Base-by-base conservation (phyloP, 2,329 filamentous ascomycete genomes). In the Cladobotryum protrusum region DNA sequence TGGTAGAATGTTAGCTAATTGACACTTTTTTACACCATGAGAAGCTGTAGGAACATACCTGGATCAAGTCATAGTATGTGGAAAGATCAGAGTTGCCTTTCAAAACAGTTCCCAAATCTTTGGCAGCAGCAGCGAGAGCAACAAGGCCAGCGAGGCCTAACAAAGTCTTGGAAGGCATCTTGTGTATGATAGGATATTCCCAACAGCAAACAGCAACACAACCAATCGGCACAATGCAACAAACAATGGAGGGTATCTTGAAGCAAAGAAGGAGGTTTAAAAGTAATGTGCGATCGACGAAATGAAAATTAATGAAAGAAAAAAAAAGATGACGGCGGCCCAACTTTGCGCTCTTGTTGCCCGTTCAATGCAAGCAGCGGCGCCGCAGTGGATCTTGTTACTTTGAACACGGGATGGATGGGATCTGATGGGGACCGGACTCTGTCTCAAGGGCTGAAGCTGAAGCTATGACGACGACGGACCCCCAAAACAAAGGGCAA, bases 51-150 rank as follows among this genome's bases (percentile, higher is more conserved):
- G 17, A n/a, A 52, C 57, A 29, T 58, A 72, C 72, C 63, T 72
- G 65, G 53, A 76, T 68, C 45, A 76, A 59, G 15, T 63, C 61
- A 54, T 72, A 70, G 54, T 70, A 76, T 2, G 66, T 75, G 8
- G 66, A 70, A 35, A 76, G 62, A 45, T 75, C 71, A 48, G 63
- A 61, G 44, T 73, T 64, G 4, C 58, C 61, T 5, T 63, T 58
- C 12, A 76, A 56, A 18, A 74, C 63, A 7, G 61, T 62, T 2
- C 69, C 71, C 42, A 77, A 55, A 52, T 73, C 70, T 24, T 62
- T 52, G 3, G 57, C 54, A 15, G 57, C 57, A 4, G 57, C 54
- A 32, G 33, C 51, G 11, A 57, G 47, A 20, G 45, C 46, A 4
- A 57, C 29, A 11, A 62, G 32, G 53, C 62, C 46, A 59, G 53